A percentile compares a stretch with the other conserved stretches of the same genome.
phyloP scores from a whole-genome alignment of 805 yeast genomes.

The Candida koratica region DNA sequence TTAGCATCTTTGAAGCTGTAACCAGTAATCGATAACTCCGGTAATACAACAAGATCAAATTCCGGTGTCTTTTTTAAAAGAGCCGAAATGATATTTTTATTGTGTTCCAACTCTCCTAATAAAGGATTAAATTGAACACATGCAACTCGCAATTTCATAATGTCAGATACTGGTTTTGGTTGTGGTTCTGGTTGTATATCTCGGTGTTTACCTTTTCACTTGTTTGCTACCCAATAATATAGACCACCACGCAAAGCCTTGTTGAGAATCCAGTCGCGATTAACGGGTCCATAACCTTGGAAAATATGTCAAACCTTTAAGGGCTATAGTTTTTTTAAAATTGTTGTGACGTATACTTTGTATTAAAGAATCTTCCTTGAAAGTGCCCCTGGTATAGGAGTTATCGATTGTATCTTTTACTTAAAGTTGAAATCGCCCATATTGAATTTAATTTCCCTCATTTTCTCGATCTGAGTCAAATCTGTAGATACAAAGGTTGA shows the following conservation, averaged over 20 bases:
- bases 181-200: neutral
- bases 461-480: too few relatives aligned
- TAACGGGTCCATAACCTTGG: constrained; percentile 2
- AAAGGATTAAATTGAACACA: constrained; percentile 65
- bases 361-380: too few relatives aligned
- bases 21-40: constrained; percentile 84
- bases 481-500: neutral
- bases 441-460: too few relatives aligned
- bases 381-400: too few relatives aligned
- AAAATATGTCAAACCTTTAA: constrained; percentile 4
- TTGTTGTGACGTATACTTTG: too few relatives aligned
- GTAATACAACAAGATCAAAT: constrained; percentile 67
- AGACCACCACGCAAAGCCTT: neutral
- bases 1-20: constrained; percentile 55
- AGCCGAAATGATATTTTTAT: constrained; percentile 43
- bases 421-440: too few relatives aligned
- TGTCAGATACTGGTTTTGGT: neutral
- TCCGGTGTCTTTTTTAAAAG: constrained; percentile 27
- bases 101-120: constrained; percentile 56
- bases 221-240: neutral
- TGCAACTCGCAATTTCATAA: constrained; percentile 55
- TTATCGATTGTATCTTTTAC: too few relatives aligned
- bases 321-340: neutral
- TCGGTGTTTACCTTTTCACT: neutral
- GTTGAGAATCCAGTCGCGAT: neutral